Conservation (phyloP, 192 early-diverging fungal genomes). For the Backusella parvicylindrica region DNA sequence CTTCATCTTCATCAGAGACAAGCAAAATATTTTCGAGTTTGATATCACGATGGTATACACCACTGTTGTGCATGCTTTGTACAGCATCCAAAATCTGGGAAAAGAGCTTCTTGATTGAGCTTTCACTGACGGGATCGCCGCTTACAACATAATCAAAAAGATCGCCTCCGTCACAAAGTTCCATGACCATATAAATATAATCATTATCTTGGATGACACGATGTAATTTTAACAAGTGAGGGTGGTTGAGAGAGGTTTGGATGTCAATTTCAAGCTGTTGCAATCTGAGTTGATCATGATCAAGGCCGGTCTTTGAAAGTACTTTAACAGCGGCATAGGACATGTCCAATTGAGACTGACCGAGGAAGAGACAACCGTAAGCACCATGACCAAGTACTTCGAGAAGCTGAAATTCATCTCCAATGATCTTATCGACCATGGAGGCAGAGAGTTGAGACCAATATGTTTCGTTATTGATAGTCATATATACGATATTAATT, state of each 20-base stretch:
- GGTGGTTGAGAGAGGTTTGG: slow-evolving; percentile 64
- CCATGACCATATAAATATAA: slow-evolving; percentile 94
- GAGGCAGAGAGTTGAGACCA: slow-evolving; percentile 26
- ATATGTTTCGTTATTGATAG: slow-evolving; percentile 9
- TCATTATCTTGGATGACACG: slow-evolving; percentile 87
- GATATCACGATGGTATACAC: slow-evolving; percentile 90
- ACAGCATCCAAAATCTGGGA: slow-evolving; percentile 80
- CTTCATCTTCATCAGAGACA: slow-evolving; percentile 22
- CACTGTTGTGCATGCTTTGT: slow-evolving; percentile 70
- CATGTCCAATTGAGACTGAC: slow-evolving; percentile 44
- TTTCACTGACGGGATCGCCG: slow-evolving; percentile 35
- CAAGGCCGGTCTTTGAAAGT: slow-evolving; percentile 45
- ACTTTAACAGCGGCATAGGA: slow-evolving; percentile 63
- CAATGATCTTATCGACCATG: slow-evolving; percentile 30
- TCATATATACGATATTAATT: not conserved
- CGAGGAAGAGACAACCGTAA: slow-evolving; percentile 72
- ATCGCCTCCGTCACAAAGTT: slow-evolving; percentile 89
- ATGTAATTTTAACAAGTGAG: slow-evolving; percentile 82
- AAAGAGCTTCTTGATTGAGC: slow-evolving; percentile 63
- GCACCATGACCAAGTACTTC: slow-evolving; percentile 69
- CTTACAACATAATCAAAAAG: slow-evolving; percentile 91
- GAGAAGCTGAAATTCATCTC: slow-evolving; percentile 36
- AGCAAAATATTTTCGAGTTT: slow-evolving; percentile 90
- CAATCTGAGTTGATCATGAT: slow-evolving; percentile 42
- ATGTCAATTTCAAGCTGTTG: slow-evolving; percentile 57